phyloP scores from a whole-genome alignment of 2,329 filamentous ascomycete species.

The Fusarium sp. region DNA sequence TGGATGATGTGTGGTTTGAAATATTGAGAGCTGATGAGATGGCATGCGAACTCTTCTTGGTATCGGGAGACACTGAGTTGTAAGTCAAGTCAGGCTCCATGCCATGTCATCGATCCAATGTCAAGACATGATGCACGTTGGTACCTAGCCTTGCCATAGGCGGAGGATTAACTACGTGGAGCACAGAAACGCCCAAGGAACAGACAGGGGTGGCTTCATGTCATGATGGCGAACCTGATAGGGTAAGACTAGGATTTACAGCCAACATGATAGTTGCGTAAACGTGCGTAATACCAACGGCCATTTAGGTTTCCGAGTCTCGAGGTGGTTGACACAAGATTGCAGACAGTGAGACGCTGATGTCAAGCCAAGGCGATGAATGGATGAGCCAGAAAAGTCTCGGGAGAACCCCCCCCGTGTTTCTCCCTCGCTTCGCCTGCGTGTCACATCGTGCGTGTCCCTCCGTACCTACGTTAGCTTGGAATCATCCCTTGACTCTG shows the following conservation, averaged over 20 bases:
- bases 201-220: neutral
- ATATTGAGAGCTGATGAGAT: neutral
- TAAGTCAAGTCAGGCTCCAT: neutral
- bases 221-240: neutral
- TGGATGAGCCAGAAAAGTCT: slow-evolving; percentile 17
- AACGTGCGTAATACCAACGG: slow-evolving; percentile 14
- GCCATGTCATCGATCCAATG: neutral
- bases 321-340: neutral
- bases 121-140: neutral
- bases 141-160: neutral
- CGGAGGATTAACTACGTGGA: neutral
- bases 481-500: neutral
- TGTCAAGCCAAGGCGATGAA: neutral
- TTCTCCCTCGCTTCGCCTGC: slow-evolving; percentile 1
- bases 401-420: slow-evolving; percentile 8
- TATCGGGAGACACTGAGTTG: neutral
- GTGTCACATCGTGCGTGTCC: slow-evolving; percentile 10
- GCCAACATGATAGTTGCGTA: neutral
- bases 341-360: neutral
- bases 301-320: neutral
- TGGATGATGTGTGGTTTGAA: neutral
- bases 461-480: slow-evolving; percentile 15
- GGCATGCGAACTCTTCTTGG: neutral
- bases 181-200: neutral
- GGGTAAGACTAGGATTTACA: slow-evolving; percentile 2